These are phyloP conservation scores for Monosporascus sp. DNA, from an alignment of 2,329 filamentous ascomycete genomes.

Conservation along the genomic window DNA sequence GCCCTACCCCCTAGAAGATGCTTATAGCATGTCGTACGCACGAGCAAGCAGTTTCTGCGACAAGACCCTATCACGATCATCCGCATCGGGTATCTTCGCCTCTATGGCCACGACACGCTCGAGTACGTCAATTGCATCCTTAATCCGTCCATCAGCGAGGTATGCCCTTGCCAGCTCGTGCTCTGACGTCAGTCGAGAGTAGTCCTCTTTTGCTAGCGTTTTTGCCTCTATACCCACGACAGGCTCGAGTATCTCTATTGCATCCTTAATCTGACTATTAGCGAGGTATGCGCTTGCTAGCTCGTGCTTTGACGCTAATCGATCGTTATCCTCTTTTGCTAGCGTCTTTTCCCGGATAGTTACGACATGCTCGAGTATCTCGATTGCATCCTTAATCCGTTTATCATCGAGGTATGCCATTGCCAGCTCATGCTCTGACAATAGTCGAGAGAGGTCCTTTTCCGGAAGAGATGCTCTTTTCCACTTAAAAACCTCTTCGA, in stretches of 20 bases:
- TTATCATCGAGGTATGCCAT: no score
- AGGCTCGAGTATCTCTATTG: conserved; percentile 7
- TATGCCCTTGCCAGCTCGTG: no score
- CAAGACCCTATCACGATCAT: neutral
- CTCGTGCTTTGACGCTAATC: neutral
- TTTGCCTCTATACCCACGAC: neutral
- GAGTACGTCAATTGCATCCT: conserved; percentile 9
- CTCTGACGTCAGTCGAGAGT: neutral
- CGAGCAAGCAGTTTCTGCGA: neutral
- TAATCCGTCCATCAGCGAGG: neutral
- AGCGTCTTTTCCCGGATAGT: neutral
- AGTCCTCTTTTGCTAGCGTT: neutral
- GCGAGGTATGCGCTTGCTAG: no score
- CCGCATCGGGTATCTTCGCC: neutral
- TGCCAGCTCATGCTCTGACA: neutral
- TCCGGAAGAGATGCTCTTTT: neutral
- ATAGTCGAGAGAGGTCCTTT: neutral
- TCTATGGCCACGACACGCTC: conserved; percentile 1
- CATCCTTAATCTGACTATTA: conserved; percentile 3
- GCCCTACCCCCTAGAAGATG: no score
- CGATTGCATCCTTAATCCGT: conserved; percentile 7
- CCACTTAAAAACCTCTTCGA: neutral
- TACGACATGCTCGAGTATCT: conserved; percentile 7
- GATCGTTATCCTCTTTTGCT: neutral
- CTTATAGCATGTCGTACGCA: no score